phyloP scores from a whole-genome alignment of 129 eudicot genomes.

The Pseudognaphalium luteoalbum region DNA sequence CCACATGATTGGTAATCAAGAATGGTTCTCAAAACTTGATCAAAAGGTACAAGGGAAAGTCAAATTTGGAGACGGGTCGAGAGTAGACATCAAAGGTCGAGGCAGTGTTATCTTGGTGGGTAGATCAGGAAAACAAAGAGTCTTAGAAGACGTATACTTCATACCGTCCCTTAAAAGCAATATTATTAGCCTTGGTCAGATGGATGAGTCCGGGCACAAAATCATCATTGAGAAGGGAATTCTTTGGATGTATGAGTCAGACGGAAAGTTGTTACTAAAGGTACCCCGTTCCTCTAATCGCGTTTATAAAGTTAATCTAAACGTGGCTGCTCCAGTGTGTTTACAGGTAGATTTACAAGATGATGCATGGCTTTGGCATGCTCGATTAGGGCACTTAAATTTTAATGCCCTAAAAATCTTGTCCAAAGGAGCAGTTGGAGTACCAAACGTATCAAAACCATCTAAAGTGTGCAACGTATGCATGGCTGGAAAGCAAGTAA shows the following conservation, averaged over 20 bases:
- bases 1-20: background rate
- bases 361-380: constrained; percentile 6
- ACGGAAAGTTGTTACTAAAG: background rate
- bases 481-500: background rate
- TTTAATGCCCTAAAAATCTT: background rate
- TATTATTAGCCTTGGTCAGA: background rate
- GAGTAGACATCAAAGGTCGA: background rate
- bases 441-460: background rate
- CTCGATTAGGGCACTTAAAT: background rate
- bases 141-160: background rate
- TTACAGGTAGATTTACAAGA: background rate
- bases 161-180: constrained; percentile 3
- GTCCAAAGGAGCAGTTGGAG: background rate
- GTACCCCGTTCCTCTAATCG: background rate
- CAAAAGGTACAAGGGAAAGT: background rate
- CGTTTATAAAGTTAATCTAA: background rate
- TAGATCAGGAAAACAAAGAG: background rate
- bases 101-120: background rate
- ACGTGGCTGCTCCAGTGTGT: background rate
- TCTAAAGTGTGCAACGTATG: background rate
- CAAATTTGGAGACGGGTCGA: constrained; percentile 3
- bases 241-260: background rate
- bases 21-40: background rate
- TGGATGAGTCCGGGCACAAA: background rate
- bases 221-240: background rate